phyloP scores from a whole-genome alignment of 768 basidiomycete species.

The Suillus subaureus region DNA sequence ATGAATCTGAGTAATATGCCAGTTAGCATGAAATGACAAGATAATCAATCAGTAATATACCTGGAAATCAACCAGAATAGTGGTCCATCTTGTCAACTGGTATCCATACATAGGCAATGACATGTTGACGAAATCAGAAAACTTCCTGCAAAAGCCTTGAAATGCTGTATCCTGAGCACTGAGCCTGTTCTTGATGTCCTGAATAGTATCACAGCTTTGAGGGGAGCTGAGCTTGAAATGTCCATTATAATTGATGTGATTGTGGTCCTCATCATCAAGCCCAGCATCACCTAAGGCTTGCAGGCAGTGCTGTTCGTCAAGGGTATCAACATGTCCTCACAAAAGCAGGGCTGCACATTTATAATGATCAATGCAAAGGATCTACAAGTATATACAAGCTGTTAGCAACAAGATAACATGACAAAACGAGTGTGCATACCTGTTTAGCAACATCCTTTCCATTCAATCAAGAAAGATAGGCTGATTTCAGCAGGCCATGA shows the following conservation, averaged over 20 bases:
- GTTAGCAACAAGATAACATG: neutral
- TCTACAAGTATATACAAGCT: neutral
- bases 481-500: conserved; percentile 28
- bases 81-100: neutral
- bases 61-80: neutral
- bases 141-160: neutral
- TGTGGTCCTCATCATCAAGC: neutral
- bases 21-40: too few relatives aligned
- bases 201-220: neutral
- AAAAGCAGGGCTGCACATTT: neutral
- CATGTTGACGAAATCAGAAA: neutral
- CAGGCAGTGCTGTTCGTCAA: conserved; percentile 14
- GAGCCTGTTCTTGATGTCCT: neutral
- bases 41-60: too few relatives aligned
- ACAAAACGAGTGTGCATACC: conserved; percentile 18
- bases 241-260: neutral
- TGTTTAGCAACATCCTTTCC: conserved; percentile 34
- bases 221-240: conserved; percentile 7
- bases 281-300: neutral
- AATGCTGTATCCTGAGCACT: neutral
- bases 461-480: conserved; percentile 32
- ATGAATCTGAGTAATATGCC: conserved; percentile 19
- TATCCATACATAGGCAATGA: neutral
- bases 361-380: conserved; percentile 2
- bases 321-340: neutral